Conservation (phyloP, 352 stramenopile species). For the Pythium aquatile region DNA sequence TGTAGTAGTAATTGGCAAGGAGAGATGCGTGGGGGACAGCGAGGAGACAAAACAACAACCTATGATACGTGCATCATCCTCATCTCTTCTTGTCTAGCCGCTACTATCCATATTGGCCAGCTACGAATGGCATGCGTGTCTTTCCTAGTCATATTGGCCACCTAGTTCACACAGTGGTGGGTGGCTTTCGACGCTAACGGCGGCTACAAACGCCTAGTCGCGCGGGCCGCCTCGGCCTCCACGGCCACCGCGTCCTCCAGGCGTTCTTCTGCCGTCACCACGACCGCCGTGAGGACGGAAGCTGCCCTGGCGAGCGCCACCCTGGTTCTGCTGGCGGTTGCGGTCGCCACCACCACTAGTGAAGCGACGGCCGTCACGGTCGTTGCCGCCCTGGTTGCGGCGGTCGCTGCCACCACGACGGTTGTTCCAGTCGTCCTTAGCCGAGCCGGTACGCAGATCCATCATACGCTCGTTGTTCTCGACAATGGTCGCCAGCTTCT, state of each 20-base stretch:
- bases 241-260: conserved; percentile 38
- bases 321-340: conserved; percentile 33
- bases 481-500: conserved; percentile 90
- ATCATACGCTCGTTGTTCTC: conserved; percentile 91
- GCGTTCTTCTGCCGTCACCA: conserved; percentile 22
- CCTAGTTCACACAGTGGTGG: too few species aligned
- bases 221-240: conserved; percentile 36
- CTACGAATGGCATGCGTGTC: neutral
- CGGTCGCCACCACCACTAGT: conserved; percentile 37
- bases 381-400: conserved; percentile 33
- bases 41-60: conserved; percentile 1
- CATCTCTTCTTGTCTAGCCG: neutral
- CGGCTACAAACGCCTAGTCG: conserved; percentile 8
- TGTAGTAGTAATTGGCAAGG: neutral
- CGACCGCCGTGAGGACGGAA: conserved; percentile 47
- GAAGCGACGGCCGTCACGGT: conserved; percentile 29
- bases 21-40: neutral
- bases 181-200: conserved; percentile 1
- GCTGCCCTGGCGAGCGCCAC: conserved; percentile 33
- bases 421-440: conserved; percentile 69
- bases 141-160: conserved; percentile 2
- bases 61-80: conserved; percentile 3
- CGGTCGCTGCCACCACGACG: conserved; percentile 43
- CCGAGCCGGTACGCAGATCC: conserved; percentile 65
- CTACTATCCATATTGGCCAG: neutral